These are phyloP conservation scores for Sesbania bispinosa DNA, from an alignment of 306 rosid genomes.

Conservation along the genomic window DNA sequence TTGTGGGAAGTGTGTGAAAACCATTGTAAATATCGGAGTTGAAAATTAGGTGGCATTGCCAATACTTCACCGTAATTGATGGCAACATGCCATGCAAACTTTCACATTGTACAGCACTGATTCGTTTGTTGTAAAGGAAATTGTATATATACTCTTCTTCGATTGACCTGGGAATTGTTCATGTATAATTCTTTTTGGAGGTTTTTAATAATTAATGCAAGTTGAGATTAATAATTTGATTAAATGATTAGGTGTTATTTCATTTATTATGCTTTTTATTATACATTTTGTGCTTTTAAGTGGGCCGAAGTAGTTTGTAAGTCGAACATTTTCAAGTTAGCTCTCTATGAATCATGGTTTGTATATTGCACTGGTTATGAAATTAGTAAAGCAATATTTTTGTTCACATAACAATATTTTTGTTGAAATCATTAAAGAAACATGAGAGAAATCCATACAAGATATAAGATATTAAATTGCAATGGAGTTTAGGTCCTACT, in stretches of 20 bases:
- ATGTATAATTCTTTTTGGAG: background rate
- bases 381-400: too few species aligned
- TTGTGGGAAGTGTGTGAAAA: conserved; percentile 11
- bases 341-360: too few species aligned
- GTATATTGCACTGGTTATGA: too few species aligned
- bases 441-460: too few species aligned
- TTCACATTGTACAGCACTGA: conserved; percentile 24
- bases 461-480: too few species aligned
- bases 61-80: background rate
- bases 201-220: background rate
- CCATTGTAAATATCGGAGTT: background rate
- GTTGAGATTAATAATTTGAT: background rate
- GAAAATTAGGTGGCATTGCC: background rate
- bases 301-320: background rate
- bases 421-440: too few species aligned
- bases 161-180: background rate
- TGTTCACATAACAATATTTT: too few species aligned
- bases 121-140: conserved; percentile 24
- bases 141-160: conserved; percentile 32
- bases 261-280: background rate
- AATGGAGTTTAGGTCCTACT: too few species aligned
- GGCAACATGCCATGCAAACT: background rate
- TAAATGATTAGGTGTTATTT: background rate
- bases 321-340: too few species aligned
- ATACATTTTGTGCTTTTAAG: background rate